Conservation (phyloP, 2,329 filamentous ascomycete genomes). For the Cytospora mali region DNA sequence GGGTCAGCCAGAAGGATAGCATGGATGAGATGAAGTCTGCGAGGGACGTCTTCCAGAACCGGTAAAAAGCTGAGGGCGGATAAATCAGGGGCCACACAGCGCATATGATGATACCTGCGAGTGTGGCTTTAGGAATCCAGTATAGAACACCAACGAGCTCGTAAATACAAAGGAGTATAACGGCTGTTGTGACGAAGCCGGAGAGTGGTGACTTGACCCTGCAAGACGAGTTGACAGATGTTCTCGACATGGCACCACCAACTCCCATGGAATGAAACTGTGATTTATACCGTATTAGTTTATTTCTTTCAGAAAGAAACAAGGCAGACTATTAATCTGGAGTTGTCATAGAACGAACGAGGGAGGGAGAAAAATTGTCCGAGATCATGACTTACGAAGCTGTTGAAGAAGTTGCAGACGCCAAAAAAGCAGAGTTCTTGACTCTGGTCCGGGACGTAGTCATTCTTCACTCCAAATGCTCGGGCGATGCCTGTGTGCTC, state of each 20-base stretch:
- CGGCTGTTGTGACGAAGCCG: constrained; percentile 61
- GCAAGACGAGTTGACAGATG: constrained; percentile 67
- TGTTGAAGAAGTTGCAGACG: constrained; percentile 64
- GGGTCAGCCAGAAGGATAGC: constrained; percentile 65
- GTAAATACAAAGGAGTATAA: constrained; percentile 64
- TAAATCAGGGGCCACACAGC: constrained; percentile 65
- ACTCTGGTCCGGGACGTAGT: constrained; percentile 64
- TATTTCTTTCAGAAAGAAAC: no score
- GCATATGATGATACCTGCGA: constrained; percentile 68
- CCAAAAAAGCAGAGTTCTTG: constrained; percentile 69
- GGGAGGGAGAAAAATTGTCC: not conserved
- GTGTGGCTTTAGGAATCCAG: constrained; percentile 68
- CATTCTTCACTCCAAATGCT: constrained; percentile 63
- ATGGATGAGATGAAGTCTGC: constrained; percentile 66
- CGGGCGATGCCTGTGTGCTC: constrained; percentile 68
- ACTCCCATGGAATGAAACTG: constrained; percentile 63
- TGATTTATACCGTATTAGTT: not conserved
- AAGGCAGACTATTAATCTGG: no score
- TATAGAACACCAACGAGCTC: constrained; percentile 62
- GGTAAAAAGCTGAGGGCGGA: constrained; percentile 60
- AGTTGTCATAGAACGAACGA: no score
- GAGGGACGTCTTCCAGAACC: constrained; percentile 64
- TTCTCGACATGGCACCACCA: constrained; percentile 68
- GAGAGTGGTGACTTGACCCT: constrained; percentile 64
- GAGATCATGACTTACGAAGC: constrained; percentile 43